phyloP scores from a whole-genome alignment of 116 monocot genomes.

The Trichopus zeylanicus region DNA sequence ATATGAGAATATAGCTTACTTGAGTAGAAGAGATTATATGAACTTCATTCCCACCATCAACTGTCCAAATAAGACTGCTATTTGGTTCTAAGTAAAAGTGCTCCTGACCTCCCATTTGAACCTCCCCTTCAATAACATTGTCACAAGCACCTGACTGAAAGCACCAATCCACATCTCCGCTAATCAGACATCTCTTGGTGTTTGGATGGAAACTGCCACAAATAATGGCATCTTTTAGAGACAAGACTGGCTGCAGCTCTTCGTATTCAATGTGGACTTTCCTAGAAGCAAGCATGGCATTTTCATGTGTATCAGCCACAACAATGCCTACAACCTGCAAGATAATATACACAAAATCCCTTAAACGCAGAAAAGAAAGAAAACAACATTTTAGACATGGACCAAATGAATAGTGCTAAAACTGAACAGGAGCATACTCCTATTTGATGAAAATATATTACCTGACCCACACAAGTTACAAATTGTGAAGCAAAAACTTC shows the following conservation, averaged over 20 bases:
- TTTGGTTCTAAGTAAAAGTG: conserved; percentile 98
- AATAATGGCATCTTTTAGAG: conserved; percentile 70
- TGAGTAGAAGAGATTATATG: conserved; percentile 98
- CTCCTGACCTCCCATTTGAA: conserved; percentile 94
- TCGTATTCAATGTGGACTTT: conserved; percentile 72
- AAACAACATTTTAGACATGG: background rate
- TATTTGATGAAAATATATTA: conserved; percentile 12
- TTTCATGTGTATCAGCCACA: conserved; percentile 96
- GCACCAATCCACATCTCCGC: conserved; percentile 74
- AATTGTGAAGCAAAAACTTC: conserved; percentile 85
- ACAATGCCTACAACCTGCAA: conserved; percentile 79
- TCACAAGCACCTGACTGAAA: conserved; percentile 69
- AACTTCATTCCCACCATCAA: conserved; percentile 95
- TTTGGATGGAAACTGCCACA: conserved; percentile 68
- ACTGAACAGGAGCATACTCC: too few relatives aligned
- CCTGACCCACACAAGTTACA: conserved; percentile 99
- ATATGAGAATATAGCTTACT: conserved; percentile 29
- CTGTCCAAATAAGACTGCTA: conserved; percentile 78
- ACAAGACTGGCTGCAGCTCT: conserved; percentile 71
- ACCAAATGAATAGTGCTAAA: background rate
- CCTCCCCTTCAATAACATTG: conserved; percentile 79
- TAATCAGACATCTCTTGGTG: conserved; percentile 40
- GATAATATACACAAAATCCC: background rate
- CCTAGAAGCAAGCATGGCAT: conserved; percentile 76
- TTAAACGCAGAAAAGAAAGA: too few relatives aligned